Evolutionary conservation across 495 filamentous ascomycete genomes (phyloP).

Genomic region (Trichoderma reesei): DNA sequence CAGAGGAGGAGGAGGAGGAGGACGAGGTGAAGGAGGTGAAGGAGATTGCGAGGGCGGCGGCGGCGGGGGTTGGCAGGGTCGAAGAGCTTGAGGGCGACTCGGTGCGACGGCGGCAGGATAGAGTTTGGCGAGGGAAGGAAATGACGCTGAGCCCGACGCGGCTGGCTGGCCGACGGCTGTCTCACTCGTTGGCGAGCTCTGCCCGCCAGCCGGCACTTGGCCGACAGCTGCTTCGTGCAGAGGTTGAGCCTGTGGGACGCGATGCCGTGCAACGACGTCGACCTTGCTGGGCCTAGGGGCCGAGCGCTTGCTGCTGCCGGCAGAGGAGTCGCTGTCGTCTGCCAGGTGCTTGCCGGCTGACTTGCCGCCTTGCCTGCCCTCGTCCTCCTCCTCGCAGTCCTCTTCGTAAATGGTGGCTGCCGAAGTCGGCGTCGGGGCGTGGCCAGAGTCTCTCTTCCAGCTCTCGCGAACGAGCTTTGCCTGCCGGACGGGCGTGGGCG

Average conservation of each 20-base stretch:
- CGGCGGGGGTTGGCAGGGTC: too few relatives aligned
- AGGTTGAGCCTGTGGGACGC: background rate
- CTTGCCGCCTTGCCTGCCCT: conserved; percentile 21
- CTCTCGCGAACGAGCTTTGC: conserved; percentile 13
- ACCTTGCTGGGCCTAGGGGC: background rate
- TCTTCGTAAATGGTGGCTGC: conserved; percentile 36
- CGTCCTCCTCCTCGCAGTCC: conserved; percentile 10
- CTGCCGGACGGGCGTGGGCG: conserved; percentile 17
- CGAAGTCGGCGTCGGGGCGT: conserved; percentile 39
- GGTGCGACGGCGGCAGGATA: background rate
- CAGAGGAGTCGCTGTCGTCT: conserved; percentile 25
- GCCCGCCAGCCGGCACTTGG: background rate
- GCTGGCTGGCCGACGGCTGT: background rate
- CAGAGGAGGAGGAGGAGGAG: too few relatives aligned
- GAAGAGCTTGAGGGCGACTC: background rate
- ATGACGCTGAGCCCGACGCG: background rate
- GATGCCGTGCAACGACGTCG: background rate
- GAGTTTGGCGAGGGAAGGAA: background rate
- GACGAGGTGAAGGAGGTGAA: background rate
- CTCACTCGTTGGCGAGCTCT: background rate
- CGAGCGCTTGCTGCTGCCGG: background rate
- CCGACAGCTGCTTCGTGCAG: background rate
- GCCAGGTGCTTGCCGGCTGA: conserved; percentile 20
- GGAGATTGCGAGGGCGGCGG: too few relatives aligned
- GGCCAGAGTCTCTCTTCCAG: conserved; percentile 44